Evolutionary conservation across 371 early-diverging fungal genomes (phyloP).

Genomic region (Cokeromyces recurvatus): DNA sequence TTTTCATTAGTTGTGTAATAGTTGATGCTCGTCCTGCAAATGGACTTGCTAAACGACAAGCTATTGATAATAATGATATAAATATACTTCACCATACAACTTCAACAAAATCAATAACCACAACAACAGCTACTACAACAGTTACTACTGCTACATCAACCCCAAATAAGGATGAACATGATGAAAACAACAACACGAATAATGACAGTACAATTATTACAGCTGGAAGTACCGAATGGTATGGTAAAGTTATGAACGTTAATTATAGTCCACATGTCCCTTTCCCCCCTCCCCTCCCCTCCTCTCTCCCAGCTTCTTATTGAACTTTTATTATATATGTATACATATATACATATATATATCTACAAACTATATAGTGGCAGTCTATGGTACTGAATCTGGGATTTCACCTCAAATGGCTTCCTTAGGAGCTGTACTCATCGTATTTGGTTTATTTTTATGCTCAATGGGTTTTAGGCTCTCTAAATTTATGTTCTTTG

Average conservation of each 20-base stretch:
- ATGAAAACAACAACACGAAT: background rate
- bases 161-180: background rate
- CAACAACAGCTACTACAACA: background rate
- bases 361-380: too few species aligned
- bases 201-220: background rate
- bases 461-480: slow-evolving; percentile 23
- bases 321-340: too few species aligned
- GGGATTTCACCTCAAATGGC: slow-evolving; percentile 24
- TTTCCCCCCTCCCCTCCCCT: background rate
- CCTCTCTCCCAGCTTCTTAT: too few species aligned
- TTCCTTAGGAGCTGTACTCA: slow-evolving; percentile 22
- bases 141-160: background rate
- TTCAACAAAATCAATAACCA: background rate
- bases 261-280: background rate
- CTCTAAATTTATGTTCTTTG: slow-evolving; percentile 19
- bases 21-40: background rate
- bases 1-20: too few species aligned
- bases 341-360: too few species aligned
- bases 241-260: slow-evolving; percentile 1
- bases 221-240: slow-evolving; percentile 3
- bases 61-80: background rate
- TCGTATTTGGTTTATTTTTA: slow-evolving; percentile 27
- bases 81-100: slow-evolving; percentile 1
- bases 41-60: background rate
- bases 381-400: slow-evolving; percentile 17